Evolutionary conservation across 768 basidiomycete genomes (phyloP).

Genomic region (Calocera viscosa): DNA sequence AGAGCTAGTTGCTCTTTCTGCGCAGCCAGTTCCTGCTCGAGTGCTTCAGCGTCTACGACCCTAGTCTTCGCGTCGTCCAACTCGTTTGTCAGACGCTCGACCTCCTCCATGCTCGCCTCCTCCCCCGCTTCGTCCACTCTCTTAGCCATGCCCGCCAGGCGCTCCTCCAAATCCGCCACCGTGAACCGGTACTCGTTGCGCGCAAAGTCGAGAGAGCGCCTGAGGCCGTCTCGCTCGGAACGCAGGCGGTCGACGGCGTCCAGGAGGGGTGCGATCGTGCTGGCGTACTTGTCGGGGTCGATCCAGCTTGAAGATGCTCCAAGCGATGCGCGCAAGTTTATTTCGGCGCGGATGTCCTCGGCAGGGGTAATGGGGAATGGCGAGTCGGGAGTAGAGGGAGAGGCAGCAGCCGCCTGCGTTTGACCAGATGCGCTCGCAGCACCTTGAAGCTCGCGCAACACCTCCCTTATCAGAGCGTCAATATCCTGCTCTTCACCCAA

Average conservation of each 20-base stretch:
- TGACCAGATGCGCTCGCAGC: background rate
- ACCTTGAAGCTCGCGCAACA: background rate
- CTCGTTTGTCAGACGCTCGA: background rate
- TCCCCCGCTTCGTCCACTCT: background rate
- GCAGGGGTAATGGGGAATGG: background rate
- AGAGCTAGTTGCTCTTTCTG: background rate
- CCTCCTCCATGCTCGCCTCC: background rate
- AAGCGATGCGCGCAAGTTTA: background rate
- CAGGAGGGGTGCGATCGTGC: conserved; percentile 10
- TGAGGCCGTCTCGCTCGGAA: conserved; percentile 24
- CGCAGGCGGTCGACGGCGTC: conserved; percentile 24
- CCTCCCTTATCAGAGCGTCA: background rate
- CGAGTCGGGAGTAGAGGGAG: background rate
- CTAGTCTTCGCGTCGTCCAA: background rate
- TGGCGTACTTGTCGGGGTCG: background rate
- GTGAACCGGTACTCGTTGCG: conserved; percentile 24
- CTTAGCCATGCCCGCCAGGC: background rate
- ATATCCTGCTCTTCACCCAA: background rate
- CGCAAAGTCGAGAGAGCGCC: conserved; percentile 23
- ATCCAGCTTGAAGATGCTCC: background rate
- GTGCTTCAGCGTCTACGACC: background rate
- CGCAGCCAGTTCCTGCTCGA: background rate
- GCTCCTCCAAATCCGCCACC: conserved; percentile 17
- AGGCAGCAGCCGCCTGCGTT: background rate
- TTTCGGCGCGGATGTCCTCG: background rate